Evolutionary conservation across 2,329 filamentous ascomycete species (phyloP).

Genomic region (Rhinocladiella similis): DNA sequence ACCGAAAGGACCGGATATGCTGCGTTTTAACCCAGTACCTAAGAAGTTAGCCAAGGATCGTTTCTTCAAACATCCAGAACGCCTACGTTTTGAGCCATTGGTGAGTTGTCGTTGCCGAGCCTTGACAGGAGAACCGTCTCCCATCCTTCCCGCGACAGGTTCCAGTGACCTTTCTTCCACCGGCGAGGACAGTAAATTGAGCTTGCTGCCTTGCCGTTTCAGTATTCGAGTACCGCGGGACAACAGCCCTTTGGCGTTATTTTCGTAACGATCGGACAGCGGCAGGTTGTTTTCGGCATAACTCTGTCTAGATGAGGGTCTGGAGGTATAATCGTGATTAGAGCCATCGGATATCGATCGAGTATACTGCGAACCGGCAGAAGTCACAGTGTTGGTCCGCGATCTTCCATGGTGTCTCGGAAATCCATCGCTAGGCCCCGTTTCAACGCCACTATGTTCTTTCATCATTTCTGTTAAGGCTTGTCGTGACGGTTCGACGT

Average conservation of each 20-base stretch:
- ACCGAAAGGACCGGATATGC: conserved; percentile 63
- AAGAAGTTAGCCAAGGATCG: conserved; percentile 5
- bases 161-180: conserved; percentile 36
- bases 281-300: conserved; percentile 10
- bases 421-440: conserved; percentile 8
- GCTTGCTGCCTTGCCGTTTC: conserved; percentile 48
- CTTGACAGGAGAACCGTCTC: conserved; percentile 6
- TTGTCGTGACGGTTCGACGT: conserved; percentile 23
- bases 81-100: conserved; percentile 20
- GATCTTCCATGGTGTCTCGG: conserved; percentile 15
- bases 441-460: conserved; percentile 13
- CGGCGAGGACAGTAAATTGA: conserved; percentile 40
- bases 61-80: neutral
- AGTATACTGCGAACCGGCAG: conserved; percentile 15
- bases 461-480: conserved; percentile 25
- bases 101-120: conserved; percentile 11
- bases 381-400: conserved; percentile 24
- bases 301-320: conserved; percentile 21
- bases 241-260: conserved; percentile 41
- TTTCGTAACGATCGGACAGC: conserved; percentile 19
- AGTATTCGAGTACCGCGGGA: conserved; percentile 48
- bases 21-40: conserved; percentile 47
- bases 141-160: conserved; percentile 7
- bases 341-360: conserved; percentile 21
- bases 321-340: conserved; percentile 13